Evolutionary conservation across 441 rosid genomes (phyloP), one percentile per base, ranked within the genome.

Genomic region (Mallotus repandus): DNA sequence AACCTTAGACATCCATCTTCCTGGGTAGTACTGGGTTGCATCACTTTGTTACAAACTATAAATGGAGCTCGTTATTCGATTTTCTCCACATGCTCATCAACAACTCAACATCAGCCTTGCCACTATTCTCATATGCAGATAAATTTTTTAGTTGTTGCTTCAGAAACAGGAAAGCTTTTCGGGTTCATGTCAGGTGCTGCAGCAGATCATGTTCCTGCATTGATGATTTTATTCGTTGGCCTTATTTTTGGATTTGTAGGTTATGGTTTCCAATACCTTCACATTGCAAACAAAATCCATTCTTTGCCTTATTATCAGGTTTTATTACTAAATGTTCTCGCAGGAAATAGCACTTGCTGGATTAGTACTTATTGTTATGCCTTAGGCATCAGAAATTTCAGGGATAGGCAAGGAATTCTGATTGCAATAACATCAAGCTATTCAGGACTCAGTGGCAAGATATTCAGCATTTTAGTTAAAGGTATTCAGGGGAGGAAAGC

Each of bases 181-280:
- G 86, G 81, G 12, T 72, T 56, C 74, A 45, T 77, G 15, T 55
- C 81, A 6, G 74, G 38, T 15, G 60, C 54, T 32, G 86, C 81
- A 29, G 71, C 74, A 1, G 72, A 58, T 13, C 22, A 65, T 56
- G 58, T 83, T 61, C 78, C 83, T n/a, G 63, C 72, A 18, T 79
- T 68, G 54, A 58, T 75, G 43, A 76, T 77, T 72, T 64, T 81
- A 29, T 32, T 77, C 9, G 48, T 79, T 35, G 83, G 81, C 8
- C 69, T 82, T 29, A 53, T 63, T 9, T 48, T 79, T 2, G 81
- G 86, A 56, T 58, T 68, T 7, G 32, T 79, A 10, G 86, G 83
- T 14, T 77, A 81, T 71, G 86, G 84, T 52, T 57, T 75, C 22
- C 84, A 79, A 66, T 78, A 75, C 46, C 76, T 81, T 56, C 56